Evolutionary conservation across 1,284 basidiomycete genomes (phyloP), one percentile per base, ranked within the genome.

Genomic region (Trichosporon asahii): DNA sequence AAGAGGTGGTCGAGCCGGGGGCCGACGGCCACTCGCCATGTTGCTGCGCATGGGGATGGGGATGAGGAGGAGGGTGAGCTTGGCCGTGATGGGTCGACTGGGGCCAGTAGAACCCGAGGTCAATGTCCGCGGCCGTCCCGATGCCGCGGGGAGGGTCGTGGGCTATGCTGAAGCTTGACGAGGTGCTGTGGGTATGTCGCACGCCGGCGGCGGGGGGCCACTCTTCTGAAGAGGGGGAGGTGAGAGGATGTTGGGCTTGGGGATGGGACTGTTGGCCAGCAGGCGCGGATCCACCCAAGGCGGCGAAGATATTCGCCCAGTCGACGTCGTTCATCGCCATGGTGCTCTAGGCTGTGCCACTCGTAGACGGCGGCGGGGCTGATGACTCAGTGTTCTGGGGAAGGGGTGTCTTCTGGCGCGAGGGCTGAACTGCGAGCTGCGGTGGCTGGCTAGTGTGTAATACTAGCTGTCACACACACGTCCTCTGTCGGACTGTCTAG

Each of bases 291-390:
- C 57, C 57, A 3, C 57, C 57, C 27, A 61, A 21, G 15, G 57
- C 57, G 57, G 57, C 57, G 29, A 61, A 61, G 27, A 61, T 61
- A 31, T 61, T 61, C 29, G 57, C 57, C 57, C 57, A 61, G 57
- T 61, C 57, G 27, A 61, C 57, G 57, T 61, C 57, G 57, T 61
- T 61, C 57, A 61, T 61, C 27, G 27, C 29, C 57, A 31, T 31
- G 57, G 29, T 31, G 27, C 29, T 25, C 27, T 27, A 57, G 14
- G 53, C 53, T 57, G 57, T 18, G 27, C 27, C 27, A 31, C 27
- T 29, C 27, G 18, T 11, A 31, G 57, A 61, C 27, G 27, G 57
- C 57, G 57, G 57, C 57, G 57, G 29, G 57, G 40, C 40, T 31
- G 57, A 23, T 29, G 40, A 44, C 40, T 11, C 11, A 8, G 35